Percentiles rank a stretch among this genome's conserved stretches.
phyloP scores from a whole-genome alignment of 192 early-diverging fungal species.

The Coemansia sp. region DNA sequence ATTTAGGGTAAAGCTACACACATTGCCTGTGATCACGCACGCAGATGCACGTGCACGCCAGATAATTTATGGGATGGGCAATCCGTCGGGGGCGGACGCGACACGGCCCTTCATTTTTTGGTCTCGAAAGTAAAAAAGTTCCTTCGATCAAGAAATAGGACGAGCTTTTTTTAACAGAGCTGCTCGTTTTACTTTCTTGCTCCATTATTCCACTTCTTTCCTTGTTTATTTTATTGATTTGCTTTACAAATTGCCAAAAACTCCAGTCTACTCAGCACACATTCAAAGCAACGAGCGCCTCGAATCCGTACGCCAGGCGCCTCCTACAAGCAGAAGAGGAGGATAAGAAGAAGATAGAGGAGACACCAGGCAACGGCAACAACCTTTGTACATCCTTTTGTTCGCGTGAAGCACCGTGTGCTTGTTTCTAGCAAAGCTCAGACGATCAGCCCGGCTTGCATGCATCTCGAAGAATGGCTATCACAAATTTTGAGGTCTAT shows the following conservation, averaged over 20 bases:
- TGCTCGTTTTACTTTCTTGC: too few species aligned
- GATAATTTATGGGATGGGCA: background rate
- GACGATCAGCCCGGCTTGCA: background rate
- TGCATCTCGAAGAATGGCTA: constrained; percentile 22
- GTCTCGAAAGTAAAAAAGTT: background rate
- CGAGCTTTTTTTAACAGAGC: too few species aligned
- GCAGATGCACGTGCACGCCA: background rate
- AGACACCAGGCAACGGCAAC: too few species aligned
- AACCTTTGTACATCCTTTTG: background rate
- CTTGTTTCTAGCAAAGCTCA: background rate
- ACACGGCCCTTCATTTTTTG: background rate
- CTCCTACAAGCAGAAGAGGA: too few species aligned
- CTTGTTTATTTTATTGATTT: background rate
- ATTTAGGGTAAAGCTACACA: too few species aligned
- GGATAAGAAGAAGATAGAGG: too few species aligned
- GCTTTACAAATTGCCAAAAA: background rate
- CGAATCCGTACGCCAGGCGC: too few species aligned
- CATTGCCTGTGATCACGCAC: too few species aligned
- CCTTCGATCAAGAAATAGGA: too few species aligned
- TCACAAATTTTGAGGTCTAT: constrained; percentile 58
- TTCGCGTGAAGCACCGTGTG: too few species aligned
- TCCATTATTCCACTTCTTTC: background rate
- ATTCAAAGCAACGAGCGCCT: too few species aligned
- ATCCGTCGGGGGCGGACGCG: background rate
- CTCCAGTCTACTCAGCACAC: too few species aligned